phyloP scores from a whole-genome alignment of 2,329 filamentous ascomycete species.

The Chrysoporthe austroafricana region DNA sequence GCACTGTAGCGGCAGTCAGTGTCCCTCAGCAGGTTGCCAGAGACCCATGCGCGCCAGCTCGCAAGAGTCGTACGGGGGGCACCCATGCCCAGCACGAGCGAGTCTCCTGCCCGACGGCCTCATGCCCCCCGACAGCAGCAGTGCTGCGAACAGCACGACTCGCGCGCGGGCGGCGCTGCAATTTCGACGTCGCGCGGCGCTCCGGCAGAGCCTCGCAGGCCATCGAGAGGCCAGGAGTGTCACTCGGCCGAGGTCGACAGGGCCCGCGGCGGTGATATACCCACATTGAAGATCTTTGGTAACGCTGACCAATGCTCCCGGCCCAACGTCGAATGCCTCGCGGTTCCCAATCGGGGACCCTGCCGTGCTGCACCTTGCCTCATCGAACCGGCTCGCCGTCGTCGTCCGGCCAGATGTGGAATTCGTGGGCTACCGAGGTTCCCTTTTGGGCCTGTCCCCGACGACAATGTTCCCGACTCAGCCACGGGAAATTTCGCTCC shows the following conservation, averaged over 20 bases:
- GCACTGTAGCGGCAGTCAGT: too few species aligned
- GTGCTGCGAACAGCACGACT: conserved; percentile 1
- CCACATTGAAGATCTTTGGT: not conserved
- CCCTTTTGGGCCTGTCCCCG: conserved; percentile 13
- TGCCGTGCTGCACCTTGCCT: not conserved
- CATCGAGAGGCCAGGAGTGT: not conserved
- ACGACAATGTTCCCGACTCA: not conserved
- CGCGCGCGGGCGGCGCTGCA: not conserved
- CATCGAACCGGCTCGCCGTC: not conserved
- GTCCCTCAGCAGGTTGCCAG: not conserved
- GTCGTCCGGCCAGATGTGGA: conserved; percentile 11
- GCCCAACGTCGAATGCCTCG: not conserved
- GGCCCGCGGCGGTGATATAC: not conserved
- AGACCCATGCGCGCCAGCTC: not conserved
- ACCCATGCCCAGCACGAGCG: not conserved
- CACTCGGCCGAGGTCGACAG: conserved; percentile 1
- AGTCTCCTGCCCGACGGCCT: not conserved
- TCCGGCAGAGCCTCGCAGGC: conserved; percentile 8
- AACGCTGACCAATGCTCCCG: conserved; percentile 2
- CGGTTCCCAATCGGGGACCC: conserved; percentile 4
- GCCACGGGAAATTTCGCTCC: conserved; percentile 9
- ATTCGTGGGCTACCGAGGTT: conserved; percentile 8
- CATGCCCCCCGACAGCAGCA: too few species aligned
- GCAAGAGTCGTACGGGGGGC: not conserved
- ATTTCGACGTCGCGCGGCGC: not conserved